Conservation (phyloP, 177 flowering plant genomes). For the Vitis hybrid region DNA sequence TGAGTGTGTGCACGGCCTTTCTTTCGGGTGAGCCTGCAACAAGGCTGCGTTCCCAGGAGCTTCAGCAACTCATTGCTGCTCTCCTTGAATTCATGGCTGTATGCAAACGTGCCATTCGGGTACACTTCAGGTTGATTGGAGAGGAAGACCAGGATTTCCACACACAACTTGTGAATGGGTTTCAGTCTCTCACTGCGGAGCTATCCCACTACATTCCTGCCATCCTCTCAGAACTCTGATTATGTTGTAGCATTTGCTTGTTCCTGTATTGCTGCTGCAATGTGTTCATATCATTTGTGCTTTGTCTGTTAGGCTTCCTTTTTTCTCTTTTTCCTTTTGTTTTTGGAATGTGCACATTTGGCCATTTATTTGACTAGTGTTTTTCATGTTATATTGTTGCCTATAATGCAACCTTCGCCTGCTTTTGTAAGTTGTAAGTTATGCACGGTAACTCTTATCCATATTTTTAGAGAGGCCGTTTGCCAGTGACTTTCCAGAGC, state of each 20-base stretch:
- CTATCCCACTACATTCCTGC: constrained; percentile 98
- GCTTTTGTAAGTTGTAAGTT: not conserved
- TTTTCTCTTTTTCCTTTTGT: not conserved
- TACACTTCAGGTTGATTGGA: constrained; percentile 91
- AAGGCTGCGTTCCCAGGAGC: constrained; percentile 92
- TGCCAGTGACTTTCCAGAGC: no score
- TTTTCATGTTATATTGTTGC: not conserved
- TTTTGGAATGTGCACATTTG: not conserved
- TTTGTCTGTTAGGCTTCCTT: no score
- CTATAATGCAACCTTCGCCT: no score
- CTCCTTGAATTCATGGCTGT: constrained; percentile 99
- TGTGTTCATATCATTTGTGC: no score
- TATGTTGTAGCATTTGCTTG: not conserved
- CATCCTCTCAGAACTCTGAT: constrained; percentile 89
- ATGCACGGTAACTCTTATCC: not conserved
- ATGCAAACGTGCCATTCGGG: constrained; percentile 95
- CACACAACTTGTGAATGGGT: constrained; percentile 98
- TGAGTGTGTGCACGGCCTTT: constrained; percentile 97
- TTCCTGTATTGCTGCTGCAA: no score
- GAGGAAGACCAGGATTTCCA: constrained; percentile 99
- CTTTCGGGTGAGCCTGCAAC: constrained; percentile 99
- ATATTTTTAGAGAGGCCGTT: not conserved
- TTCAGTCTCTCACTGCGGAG: constrained; percentile 97
- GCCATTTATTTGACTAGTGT: not conserved
- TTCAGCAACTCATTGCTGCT: constrained; percentile 97